Base-by-base conservation (phyloP, 2,329 filamentous ascomycete species). In the Fusarium musae region DNA sequence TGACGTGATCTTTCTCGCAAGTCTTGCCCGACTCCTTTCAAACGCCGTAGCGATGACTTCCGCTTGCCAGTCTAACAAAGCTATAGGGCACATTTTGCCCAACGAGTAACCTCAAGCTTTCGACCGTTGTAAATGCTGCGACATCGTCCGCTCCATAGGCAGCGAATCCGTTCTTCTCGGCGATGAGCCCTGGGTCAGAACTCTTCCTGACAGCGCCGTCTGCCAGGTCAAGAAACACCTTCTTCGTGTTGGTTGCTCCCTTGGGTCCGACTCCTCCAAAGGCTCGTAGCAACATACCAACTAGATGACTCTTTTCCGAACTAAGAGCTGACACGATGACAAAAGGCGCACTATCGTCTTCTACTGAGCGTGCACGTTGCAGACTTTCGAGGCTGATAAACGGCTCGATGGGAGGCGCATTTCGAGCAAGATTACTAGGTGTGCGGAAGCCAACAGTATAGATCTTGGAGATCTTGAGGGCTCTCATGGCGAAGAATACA, bases 1-100 rank as follows among this genome's bases (percentile, higher is more conserved):
- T 69, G 36, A 42, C 40, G 13, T 58, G 26, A 32, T 57, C 26
- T 21, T 66, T 32, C 32, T 37, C 21, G 26, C 26, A 50, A 39
- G n/a, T 42, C 44, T 56, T 42, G 43, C n/a, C 47, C 32, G 26
- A 36, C 23, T 47, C 23, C 44, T 70, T 36, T 78, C 87, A 71
- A 83, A 44, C 37, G 77, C 79, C 88, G 72, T 85, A 88, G 68
- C 87, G 81, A 34, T 83, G 84, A 28, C 86, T 82, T 5, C 87
- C 87, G 54, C 86, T 86, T 4, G 93, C 93, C 79, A 96, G 85
- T 54, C 93, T 87, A 46, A 96, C 94, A 84, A 97, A 97, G 82
- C 93, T 95, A 82, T 94, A 96, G 10, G 93, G 93, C 63, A 96
- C 93, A 80, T 96, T 96, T 83, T 96, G 93, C 15, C 94, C 94